phyloP scores from a whole-genome alignment of 2,329 filamentous ascomycete genomes.

The Rhynchosporium secalis region DNA sequence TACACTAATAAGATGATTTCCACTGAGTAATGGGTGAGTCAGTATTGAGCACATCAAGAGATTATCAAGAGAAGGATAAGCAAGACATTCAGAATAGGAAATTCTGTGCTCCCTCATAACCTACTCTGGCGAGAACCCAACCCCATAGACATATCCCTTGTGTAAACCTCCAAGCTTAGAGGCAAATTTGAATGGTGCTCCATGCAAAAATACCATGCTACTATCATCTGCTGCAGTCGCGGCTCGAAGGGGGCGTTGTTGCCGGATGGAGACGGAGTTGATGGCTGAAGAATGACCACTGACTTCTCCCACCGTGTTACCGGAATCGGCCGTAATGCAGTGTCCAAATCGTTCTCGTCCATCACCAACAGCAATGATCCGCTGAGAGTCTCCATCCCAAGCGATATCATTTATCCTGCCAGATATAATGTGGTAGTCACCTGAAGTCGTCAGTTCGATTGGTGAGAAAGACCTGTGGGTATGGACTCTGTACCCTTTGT shows the following conservation, averaged over 20 bases:
- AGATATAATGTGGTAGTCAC: slow-evolving; percentile 92
- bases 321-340: slow-evolving; percentile 92
- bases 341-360: slow-evolving; percentile 92
- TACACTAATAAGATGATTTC: slow-evolving; percentile 77
- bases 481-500: slow-evolving; percentile 59
- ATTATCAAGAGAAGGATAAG: too few species aligned
- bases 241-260: slow-evolving; percentile 86
- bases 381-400: slow-evolving; percentile 96
- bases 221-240: slow-evolving; percentile 90
- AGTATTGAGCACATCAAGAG: too few species aligned
- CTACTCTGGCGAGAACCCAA: slow-evolving; percentile 80
- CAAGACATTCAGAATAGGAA: too few species aligned
- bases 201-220: slow-evolving; percentile 87
- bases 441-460: slow-evolving; percentile 37
- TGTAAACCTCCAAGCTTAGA: slow-evolving; percentile 77
- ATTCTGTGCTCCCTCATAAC: too few species aligned
- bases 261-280: slow-evolving; percentile 86
- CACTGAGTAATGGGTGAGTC: slow-evolving; percentile 40
- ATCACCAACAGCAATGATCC: slow-evolving; percentile 93
- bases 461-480: not conserved
- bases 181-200: slow-evolving; percentile 94
- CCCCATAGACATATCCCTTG: slow-evolving; percentile 83
- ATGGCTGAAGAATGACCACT: slow-evolving; percentile 87
- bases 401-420: slow-evolving; percentile 95
- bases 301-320: slow-evolving; percentile 94